Conservation (phyloP, 306 rosid species). For the Cucumis melo region DNA sequence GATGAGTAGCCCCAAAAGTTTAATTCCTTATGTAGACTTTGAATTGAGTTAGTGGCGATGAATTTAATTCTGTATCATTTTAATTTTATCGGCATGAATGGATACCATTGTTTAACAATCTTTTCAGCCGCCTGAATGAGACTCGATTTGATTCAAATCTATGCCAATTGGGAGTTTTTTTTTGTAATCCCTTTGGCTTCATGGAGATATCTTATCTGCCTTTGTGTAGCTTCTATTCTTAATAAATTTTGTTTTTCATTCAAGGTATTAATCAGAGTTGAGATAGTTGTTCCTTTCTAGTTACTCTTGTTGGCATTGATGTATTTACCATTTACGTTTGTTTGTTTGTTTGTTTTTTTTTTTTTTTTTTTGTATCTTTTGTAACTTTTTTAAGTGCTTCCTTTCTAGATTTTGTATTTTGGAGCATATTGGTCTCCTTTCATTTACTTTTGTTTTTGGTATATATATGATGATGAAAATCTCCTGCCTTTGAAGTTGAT, state of each 20-base stretch:
- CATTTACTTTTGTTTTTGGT: too few species aligned
- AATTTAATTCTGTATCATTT: neutral
- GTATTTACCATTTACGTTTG: too few species aligned
- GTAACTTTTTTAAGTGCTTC: too few species aligned
- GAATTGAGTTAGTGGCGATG: neutral
- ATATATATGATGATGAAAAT: neutral
- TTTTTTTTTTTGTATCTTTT: too few species aligned
- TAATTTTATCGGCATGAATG: neutral
- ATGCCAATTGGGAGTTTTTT: neutral
- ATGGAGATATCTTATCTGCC: neutral
- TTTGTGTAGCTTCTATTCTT: neutral
- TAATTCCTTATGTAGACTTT: neutral
- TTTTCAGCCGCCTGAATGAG: neutral
- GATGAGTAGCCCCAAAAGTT: neutral
- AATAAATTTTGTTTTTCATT: neutral
- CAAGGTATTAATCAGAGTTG: too few species aligned
- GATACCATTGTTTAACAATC: neutral
- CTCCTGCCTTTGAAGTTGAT: neutral
- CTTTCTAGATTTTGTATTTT: too few species aligned
- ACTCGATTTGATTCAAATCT: neutral
- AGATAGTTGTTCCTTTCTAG: too few species aligned
- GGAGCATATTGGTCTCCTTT: too few species aligned
- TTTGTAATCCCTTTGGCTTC: neutral
- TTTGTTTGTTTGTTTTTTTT: too few species aligned
- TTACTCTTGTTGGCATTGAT: too few species aligned